These are phyloP conservation scores for Liriodendron chinense DNA, from an alignment of 164 flowering plant genomes.

Conservation along the genomic window DNA sequence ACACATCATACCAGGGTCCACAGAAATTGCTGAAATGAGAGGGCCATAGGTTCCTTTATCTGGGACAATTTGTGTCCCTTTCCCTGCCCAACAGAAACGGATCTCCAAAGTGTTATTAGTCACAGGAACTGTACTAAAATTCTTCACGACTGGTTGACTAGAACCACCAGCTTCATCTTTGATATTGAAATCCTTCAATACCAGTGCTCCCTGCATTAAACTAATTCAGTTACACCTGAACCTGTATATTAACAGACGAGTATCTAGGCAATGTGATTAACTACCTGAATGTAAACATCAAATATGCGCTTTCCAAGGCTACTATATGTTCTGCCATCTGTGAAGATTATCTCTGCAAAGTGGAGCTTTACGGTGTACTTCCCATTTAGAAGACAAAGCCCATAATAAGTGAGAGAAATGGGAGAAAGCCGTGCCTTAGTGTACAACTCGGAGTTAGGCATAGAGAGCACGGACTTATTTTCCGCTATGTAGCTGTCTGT, in stretches of 20 bases:
- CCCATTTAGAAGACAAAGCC: slow-evolving; percentile 53
- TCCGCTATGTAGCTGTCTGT: slow-evolving; percentile 20
- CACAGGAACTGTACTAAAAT: slow-evolving; percentile 26
- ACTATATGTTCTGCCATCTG: slow-evolving; percentile 40
- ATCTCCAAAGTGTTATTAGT: slow-evolving; percentile 30
- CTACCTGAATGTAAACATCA: slow-evolving; percentile 70
- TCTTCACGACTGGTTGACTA: slow-evolving; percentile 15
- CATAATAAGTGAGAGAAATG: slow-evolving; percentile 53
- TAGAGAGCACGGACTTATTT: slow-evolving; percentile 15
- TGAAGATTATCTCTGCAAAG: slow-evolving; percentile 69
- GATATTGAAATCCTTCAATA: slow-evolving; percentile 38
- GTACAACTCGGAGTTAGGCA: slow-evolving; percentile 42
- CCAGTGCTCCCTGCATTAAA: slow-evolving; percentile 27
- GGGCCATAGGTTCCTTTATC: slow-evolving; percentile 46
- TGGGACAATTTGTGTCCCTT: slow-evolving; percentile 41
- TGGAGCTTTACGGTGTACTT: slow-evolving; percentile 57
- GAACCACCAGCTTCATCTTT: slow-evolving; percentile 35
- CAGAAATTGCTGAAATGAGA: slow-evolving; percentile 48
- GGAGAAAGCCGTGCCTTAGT: slow-evolving; percentile 61
- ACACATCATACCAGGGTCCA: slow-evolving; percentile 25
- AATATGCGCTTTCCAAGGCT: slow-evolving; percentile 74
- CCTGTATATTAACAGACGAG: too few species aligned
- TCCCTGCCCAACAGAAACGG: slow-evolving; percentile 43
- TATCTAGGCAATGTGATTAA: neutral
- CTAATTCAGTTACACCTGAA: neutral